Percentiles rank a stretch among this genome's conserved stretches.
Evolutionary conservation across 805 yeast genomes (phyloP).

Genomic region (Candida xyloterini): DNA sequence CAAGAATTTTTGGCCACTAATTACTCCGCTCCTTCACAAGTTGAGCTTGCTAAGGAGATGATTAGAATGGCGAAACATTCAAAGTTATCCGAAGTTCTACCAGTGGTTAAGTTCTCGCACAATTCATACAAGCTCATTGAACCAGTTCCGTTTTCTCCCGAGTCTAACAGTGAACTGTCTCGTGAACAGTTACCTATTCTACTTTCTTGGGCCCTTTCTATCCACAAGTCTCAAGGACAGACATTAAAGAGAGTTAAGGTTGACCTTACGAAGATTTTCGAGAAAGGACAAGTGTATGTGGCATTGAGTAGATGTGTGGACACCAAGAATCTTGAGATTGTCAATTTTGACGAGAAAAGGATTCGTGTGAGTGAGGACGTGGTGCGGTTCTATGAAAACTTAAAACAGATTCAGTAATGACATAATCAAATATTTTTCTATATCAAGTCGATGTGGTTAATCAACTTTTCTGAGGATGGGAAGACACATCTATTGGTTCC

Average conservation of each 20-base stretch:
- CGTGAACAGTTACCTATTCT: conserved; percentile 67
- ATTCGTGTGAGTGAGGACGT: conserved; percentile 63
- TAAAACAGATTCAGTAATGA: conserved; percentile 29
- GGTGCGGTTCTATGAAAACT: conserved; percentile 52
- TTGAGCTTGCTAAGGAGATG: conserved; percentile 16
- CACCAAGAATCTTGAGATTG: conserved; percentile 60
- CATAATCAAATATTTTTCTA: background rate
- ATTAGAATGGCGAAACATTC: conserved; percentile 24
- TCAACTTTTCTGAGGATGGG: conserved; percentile 6
- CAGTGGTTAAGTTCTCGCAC: conserved; percentile 46
- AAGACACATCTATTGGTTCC: conserved; percentile 7
- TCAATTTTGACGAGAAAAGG: conserved; percentile 57
- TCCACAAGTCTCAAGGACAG: conserved; percentile 85
- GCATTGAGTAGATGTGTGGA: conserved; percentile 77
- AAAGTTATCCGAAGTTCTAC: conserved; percentile 29
- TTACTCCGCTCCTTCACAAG: conserved; percentile 2
- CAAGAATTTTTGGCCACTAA: conserved; percentile 16
- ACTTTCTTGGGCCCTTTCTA: conserved; percentile 79
- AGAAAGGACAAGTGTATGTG: conserved; percentile 81
- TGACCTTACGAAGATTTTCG: conserved; percentile 64
- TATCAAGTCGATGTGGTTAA: conserved; percentile 14
- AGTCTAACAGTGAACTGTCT: conserved; percentile 26
- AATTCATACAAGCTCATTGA: conserved; percentile 31
- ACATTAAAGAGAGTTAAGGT: conserved; percentile 69
- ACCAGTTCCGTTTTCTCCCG: conserved; percentile 36